Evolutionary conservation across 176 grass and related monocot genomes (phyloP).

Genomic region (Ampelocalamus luodianensis): DNA sequence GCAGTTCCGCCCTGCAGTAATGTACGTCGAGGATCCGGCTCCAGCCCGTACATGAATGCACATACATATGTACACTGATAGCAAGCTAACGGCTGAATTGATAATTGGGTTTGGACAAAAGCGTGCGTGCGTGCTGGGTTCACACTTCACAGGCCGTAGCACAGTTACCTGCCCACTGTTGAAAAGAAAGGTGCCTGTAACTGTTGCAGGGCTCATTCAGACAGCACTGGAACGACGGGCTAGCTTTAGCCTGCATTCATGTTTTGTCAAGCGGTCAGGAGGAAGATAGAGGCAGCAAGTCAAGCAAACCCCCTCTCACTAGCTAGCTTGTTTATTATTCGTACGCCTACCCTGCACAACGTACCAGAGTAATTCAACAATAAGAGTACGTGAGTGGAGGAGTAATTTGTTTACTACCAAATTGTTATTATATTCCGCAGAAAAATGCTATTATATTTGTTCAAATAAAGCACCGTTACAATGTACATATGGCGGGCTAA

Average conservation of each 20-base stretch:
- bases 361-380: neutral
- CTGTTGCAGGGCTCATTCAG: slow-evolving; percentile 48
- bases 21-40: no score
- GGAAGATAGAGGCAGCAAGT: neutral
- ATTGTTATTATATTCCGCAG: neutral
- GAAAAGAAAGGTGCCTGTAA: slow-evolving; percentile 58
- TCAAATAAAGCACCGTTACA: neutral
- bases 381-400: neutral
- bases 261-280: slow-evolving; percentile 13
- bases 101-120: slow-evolving; percentile 9
- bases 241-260: neutral
- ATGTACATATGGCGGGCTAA: neutral
- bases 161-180: slow-evolving; percentile 25
- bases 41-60: no score
- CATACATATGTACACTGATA: no score
- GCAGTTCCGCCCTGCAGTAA: no score
- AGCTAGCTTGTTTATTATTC: neutral
- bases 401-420: neutral
- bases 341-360: neutral
- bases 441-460: neutral
- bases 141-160: slow-evolving; percentile 11
- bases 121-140: slow-evolving; percentile 11
- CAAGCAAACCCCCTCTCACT: neutral
- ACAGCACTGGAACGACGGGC: neutral
- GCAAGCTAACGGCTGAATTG: neutral